Evolutionary conservation across 1,139 yeast species (phyloP).

Genomic region (Pichia kudriavzevii): DNA sequence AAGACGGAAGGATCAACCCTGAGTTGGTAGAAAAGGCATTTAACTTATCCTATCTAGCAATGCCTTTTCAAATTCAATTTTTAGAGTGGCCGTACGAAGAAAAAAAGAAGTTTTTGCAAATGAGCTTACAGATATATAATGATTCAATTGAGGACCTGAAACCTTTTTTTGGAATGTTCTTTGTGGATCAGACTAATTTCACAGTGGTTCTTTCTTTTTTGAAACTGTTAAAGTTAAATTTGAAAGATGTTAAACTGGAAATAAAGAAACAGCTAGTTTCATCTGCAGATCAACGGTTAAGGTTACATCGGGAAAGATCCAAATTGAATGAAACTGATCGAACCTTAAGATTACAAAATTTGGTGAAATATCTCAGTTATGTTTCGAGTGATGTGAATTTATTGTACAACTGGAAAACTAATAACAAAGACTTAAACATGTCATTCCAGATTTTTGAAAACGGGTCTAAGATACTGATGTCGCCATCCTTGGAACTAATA

Average conservation of each 20-base stretch:
- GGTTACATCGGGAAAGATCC: slow-evolving; percentile 7
- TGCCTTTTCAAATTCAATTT: slow-evolving; percentile 20
- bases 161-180: slow-evolving; percentile 14
- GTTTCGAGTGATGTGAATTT: slow-evolving; percentile 20
- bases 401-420: slow-evolving; percentile 21
- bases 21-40: slow-evolving; percentile 18
- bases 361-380: slow-evolving; percentile 17
- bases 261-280: slow-evolving; percentile 10
- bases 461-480: slow-evolving; percentile 16
- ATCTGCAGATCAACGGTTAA: slow-evolving; percentile 7
- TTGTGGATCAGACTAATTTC: slow-evolving; percentile 18
- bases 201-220: slow-evolving; percentile 19
- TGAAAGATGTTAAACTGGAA: slow-evolving; percentile 14
- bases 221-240: slow-evolving; percentile 15
- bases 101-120: slow-evolving; percentile 9
- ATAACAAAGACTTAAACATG: slow-evolving; percentile 18
- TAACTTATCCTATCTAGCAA: slow-evolving; percentile 19
- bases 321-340: not conserved
- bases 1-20: slow-evolving; percentile 13
- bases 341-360: slow-evolving; percentile 12
- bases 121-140: slow-evolving; percentile 13
- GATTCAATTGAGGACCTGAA: slow-evolving; percentile 12
- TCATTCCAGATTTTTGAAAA: slow-evolving; percentile 18
- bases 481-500: slow-evolving; percentile 15
- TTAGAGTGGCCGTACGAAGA: slow-evolving; percentile 23